A percentile compares a stretch with the other conserved stretches of the same genome.
Conservation (phyloP, 106 monocot species). For the Triglochin maritima region DNA sequence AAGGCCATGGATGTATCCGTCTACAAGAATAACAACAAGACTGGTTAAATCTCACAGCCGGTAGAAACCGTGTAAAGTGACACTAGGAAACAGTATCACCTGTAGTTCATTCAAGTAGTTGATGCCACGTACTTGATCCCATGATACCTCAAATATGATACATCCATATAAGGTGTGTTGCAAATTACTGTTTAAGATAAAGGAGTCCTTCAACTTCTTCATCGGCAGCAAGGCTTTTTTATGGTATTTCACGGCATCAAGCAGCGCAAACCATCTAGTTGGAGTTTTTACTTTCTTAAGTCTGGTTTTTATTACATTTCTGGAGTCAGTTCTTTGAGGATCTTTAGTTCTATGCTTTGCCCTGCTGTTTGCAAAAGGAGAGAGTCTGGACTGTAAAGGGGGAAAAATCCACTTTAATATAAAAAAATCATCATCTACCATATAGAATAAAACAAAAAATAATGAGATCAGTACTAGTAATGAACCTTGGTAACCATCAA, state of each 20-base stretch:
- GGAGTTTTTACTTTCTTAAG: constrained; percentile 19
- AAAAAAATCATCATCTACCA: background rate
- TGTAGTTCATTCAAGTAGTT: constrained; percentile 95
- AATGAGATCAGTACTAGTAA: background rate
- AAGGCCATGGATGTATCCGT: constrained; percentile 94
- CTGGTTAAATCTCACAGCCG: background rate
- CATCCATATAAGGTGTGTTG: constrained; percentile 72
- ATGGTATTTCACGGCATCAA: constrained; percentile 52
- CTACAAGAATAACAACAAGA: constrained; percentile 30
- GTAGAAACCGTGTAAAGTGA: background rate
- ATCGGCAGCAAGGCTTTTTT: constrained; percentile 53
- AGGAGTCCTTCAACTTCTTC: constrained; percentile 68
- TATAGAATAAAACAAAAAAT: background rate
- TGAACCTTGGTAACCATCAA: constrained; percentile 94
- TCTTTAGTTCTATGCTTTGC: constrained; percentile 31
- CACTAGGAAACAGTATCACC: constrained; percentile 31
- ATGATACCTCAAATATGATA: constrained; percentile 94
- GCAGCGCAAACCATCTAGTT: constrained; percentile 54
- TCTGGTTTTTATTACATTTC: constrained; percentile 21
- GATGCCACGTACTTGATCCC: constrained; percentile 80
- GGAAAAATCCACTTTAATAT: background rate
- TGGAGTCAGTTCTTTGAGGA: constrained; percentile 31
- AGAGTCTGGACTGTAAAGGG: constrained; percentile 81
- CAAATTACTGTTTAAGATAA: constrained; percentile 66
- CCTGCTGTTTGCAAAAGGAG: constrained; percentile 88